Conservation (phyloP, 2,329 filamentous ascomycete species). For the Gaeumannomyces sp. region DNA sequence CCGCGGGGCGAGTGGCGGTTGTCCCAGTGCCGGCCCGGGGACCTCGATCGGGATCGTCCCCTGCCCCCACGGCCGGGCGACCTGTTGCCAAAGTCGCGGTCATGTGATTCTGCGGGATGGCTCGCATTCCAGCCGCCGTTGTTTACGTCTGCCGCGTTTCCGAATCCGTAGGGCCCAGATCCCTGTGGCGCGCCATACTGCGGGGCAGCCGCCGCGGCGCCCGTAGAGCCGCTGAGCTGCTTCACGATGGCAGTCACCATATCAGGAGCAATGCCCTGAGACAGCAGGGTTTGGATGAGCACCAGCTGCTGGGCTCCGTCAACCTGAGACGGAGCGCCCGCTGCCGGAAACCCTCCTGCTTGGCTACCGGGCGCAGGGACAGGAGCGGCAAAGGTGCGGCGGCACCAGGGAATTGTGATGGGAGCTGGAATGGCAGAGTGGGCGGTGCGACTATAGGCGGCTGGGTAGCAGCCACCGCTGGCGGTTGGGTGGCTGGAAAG, state of each 20-base stretch:
- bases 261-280: constrained; percentile 70
- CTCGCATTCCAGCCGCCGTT: constrained; percentile 7
- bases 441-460: constrained; percentile 52
- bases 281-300: constrained; percentile 67
- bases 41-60: constrained; percentile 70
- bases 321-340: constrained; percentile 41
- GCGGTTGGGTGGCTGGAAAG: constrained; percentile 31
- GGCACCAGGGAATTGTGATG: constrained; percentile 19
- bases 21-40: constrained; percentile 69
- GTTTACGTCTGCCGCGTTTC: constrained; percentile 10
- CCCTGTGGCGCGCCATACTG: neutral
- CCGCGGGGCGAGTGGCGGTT: constrained; percentile 58
- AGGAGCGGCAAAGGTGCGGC: constrained; percentile 24
- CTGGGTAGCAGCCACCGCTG: constrained; percentile 20
- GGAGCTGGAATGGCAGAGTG: constrained; percentile 28
- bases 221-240: constrained; percentile 35
- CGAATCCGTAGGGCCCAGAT: constrained; percentile 16
- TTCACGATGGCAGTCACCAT: constrained; percentile 61
- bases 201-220: constrained; percentile 19
- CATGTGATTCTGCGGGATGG: constrained; percentile 43
- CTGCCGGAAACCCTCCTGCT: constrained; percentile 18
- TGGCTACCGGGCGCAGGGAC: constrained; percentile 17
- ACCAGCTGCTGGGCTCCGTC: constrained; percentile 58
- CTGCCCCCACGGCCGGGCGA: constrained; percentile 49
- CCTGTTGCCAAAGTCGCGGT: constrained; percentile 51